A percentile compares a stretch with the other conserved stretches of the same genome.
phyloP scores from a whole-genome alignment of 768 basidiomycete species.

The Amanita pallidorosea region DNA sequence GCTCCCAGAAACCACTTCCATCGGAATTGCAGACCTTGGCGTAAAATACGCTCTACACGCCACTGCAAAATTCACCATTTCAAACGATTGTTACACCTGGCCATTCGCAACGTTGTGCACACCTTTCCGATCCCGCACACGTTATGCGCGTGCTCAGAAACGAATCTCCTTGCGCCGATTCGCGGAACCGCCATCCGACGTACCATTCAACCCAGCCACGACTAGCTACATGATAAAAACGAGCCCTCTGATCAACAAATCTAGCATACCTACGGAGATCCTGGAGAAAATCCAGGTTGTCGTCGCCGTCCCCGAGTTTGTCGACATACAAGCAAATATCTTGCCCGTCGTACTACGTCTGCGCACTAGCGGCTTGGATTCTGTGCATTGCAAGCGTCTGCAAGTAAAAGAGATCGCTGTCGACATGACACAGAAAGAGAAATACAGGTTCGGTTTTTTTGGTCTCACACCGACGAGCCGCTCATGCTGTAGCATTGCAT shows the following conservation, averaged over 20 bases:
- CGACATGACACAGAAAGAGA: slow-evolving; percentile 54
- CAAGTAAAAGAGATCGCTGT: slow-evolving; percentile 45
- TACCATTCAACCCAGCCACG: slow-evolving; percentile 21
- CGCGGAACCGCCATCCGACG: slow-evolving; percentile 27
- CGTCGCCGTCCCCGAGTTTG: slow-evolving; percentile 47
- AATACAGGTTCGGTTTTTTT: slow-evolving; percentile 41
- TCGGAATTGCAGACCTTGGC: slow-evolving; percentile 43
- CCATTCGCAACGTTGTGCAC: slow-evolving; percentile 45
- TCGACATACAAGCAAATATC: slow-evolving; percentile 31
- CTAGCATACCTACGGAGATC: slow-evolving; percentile 37
- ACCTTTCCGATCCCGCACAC: slow-evolving; percentile 37
- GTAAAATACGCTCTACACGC: slow-evolving; percentile 60
- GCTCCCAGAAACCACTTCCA: slow-evolving; percentile 56
- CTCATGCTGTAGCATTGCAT: slow-evolving; percentile 4
- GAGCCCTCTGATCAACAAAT: slow-evolving; percentile 10
- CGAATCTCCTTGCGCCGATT: slow-evolving; percentile 45
- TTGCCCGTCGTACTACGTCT: slow-evolving; percentile 53
- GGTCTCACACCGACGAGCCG: not conserved
- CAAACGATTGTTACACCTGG: slow-evolving; percentile 32
- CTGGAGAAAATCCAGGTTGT: slow-evolving; percentile 56
- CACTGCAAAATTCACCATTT: slow-evolving; percentile 43
- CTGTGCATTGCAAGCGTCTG: slow-evolving; percentile 40
- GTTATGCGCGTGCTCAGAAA: slow-evolving; percentile 27
- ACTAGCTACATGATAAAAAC: slow-evolving; percentile 36
- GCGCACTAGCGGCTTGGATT: slow-evolving; percentile 40